Evolutionary conservation across 2,329 filamentous ascomycete species (phyloP), one percentile per base, ranked within the genome.

Genomic region (Claviceps fusiformis): DNA sequence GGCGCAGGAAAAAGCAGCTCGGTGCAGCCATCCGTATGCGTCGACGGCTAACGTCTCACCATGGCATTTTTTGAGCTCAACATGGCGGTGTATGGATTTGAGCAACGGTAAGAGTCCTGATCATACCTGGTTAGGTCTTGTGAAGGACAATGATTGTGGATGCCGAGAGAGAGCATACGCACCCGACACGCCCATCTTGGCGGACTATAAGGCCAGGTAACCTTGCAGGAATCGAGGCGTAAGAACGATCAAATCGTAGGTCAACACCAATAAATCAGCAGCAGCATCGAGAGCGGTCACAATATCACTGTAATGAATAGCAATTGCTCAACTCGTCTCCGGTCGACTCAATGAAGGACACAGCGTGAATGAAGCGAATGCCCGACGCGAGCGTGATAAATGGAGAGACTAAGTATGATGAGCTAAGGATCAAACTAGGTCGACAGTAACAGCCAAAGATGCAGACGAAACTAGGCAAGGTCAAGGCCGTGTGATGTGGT

Each of bases 1-100:
- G 59, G 92, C 89, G 73, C 92, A 97, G 52, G 88, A 81, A 60
- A 95, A 85, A 50, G 90, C 90, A 54, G 91, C 95, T 62, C 93
- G 86, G 70, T 98, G 93, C 55, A 98, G 83, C 93, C 95, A 98
- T 68, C 92, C 93, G 77, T 98, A 98, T 56, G 87, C 92, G 70
- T 98, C 93, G 41, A 98, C 85, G n/a, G 87, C 95, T 50, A 98
- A 79, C 1, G 87, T 95, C 71, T 95, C 85, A 53, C 92, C 93
- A 13, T 80, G 74, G 69, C 87, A 96, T 65, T 90, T 90, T 68
- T 90, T 95, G 57, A 98, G 77, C 62, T 89, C 87, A 52, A 82
- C 87, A 65, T 87, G 87, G 65, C 87, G 90, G 57, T 98, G 93
- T 54, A 98, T 97, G 49, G 93, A 97, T 72, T 97, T 97, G 58